phyloP scores from a whole-genome alignment of 2,329 filamentous ascomycete species.

The Paraphoma sp. region DNA sequence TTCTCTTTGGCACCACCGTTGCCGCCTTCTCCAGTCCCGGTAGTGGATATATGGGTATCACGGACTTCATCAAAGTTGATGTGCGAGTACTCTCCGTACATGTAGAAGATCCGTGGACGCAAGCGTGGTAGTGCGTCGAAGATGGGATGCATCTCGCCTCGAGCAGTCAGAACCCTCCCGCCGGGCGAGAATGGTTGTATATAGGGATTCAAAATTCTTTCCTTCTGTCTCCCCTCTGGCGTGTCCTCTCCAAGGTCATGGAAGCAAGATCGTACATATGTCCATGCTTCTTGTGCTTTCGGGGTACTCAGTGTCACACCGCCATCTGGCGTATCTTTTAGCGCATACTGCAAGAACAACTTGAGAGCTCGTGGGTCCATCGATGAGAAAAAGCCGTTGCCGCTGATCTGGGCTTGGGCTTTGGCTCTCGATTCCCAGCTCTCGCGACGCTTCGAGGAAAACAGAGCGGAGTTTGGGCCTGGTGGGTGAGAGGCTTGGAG shows the following conservation, averaged over 20 bases:
- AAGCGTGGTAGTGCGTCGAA: constrained; percentile 9
- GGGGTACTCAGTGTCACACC: constrained; percentile 18
- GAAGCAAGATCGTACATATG: constrained; percentile 20
- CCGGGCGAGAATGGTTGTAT: constrained; percentile 5
- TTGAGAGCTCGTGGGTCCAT: constrained; percentile 18
- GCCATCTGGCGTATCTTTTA: constrained; percentile 12
- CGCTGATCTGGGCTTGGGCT: constrained; percentile 15
- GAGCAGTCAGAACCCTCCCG: constrained; percentile 1
- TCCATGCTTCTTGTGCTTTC: constrained; percentile 29
- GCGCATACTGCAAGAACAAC: constrained; percentile 10
- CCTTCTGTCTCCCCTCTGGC: constrained; percentile 10
- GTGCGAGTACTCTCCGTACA: constrained; percentile 19
- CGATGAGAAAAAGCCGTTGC: constrained; percentile 18
- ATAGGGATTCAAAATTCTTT: constrained; percentile 18
- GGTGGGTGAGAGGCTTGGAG: constrained; percentile 16
- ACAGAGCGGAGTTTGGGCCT: constrained; percentile 23
- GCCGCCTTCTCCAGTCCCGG: constrained; percentile 16
- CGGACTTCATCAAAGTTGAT: constrained; percentile 17
- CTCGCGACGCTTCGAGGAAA: constrained; percentile 14
- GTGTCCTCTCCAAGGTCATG: constrained; percentile 11
- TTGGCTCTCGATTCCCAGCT: constrained; percentile 20
- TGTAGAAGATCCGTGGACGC: constrained; percentile 13
- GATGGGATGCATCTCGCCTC: constrained; percentile 9
- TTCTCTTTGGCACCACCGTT: constrained; percentile 19
- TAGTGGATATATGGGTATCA: constrained; percentile 4